Evolutionary conservation across 257 asterid genomes (phyloP), one percentile per base, ranked within the genome.

Genomic region (Striga asiatica): DNA sequence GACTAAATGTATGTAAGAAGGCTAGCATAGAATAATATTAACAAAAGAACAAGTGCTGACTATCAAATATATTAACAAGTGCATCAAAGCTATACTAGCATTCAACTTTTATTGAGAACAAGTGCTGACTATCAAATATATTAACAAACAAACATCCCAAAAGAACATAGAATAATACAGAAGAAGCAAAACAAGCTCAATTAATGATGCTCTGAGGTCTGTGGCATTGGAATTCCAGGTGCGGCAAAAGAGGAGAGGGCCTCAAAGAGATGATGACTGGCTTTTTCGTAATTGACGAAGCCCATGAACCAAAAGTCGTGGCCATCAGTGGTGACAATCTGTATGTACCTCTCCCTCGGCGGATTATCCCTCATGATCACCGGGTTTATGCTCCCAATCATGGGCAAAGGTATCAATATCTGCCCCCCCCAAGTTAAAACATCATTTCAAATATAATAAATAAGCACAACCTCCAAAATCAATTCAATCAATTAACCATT

Each of bases 301-400:
- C 78, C 78, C 74, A 73, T 73, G 62, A 67, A 73, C 78, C 74
- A 73, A 52, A 73, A 64, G 43, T 73, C 74, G 3, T 68, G 78
- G 63, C 78, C 78, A 60, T 73, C 78, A 13, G 66, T 25, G 0
- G 78, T 31, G 2, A 68, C 53, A 29, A 60, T 0, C 69, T 68
- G 78, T 42, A 73, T 59, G 4, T 73, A 73, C 54, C 69, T 68
- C 71, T 68, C 78, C 5, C 14, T 64, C 0, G 51, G 66, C 0
- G 51, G 66, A 24, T 31, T 53, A 17, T 72, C 77, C 19, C 62
- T 72, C 77, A 72, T 72, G 6, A 23, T 27, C 34, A 73, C 78
- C 0, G 74, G 78, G 45, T 68, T 64, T 2, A 50, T 55, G 72
- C 64, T 73, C 18, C 71, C 78, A 18, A 73, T 38, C 25, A 49